Evolutionary conservation across 2,329 filamentous ascomycete genomes (phyloP).

Genomic region (Orbilia ellipsospora): DNA sequence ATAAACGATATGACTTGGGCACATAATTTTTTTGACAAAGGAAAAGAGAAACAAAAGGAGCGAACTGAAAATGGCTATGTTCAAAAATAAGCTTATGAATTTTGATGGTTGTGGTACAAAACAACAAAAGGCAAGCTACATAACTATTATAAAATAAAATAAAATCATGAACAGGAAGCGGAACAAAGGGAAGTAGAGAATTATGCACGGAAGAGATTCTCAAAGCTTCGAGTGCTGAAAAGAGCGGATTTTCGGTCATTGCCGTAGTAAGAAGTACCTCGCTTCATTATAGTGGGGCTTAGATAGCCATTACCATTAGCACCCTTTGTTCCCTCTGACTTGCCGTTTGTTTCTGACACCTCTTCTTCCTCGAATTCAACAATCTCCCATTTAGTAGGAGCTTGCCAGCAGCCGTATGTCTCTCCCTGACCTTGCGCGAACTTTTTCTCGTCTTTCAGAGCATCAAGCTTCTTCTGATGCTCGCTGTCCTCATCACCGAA

Average conservation of each 20-base stretch:
- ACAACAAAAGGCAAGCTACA: not conserved
- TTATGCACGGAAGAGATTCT: constrained; percentile 31
- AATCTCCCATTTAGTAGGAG: constrained; percentile 30
- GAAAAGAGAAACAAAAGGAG: not conserved
- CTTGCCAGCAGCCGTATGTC: constrained; percentile 27
- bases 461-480: constrained; percentile 22
- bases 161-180: not conserved
- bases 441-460: constrained; percentile 11
- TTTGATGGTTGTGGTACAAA: not conserved
- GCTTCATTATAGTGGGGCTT: constrained; percentile 22
- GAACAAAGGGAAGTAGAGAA: not conserved
- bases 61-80: not conserved
- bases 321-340: constrained; percentile 13
- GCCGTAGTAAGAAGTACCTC: constrained; percentile 40
- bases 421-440: constrained; percentile 6
- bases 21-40: constrained; percentile 4
- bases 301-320: constrained; percentile 23
- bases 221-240: constrained; percentile 35
- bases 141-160: not conserved
- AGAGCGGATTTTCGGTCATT: constrained; percentile 42
- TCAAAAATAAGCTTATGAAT: not conserved
- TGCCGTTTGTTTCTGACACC: constrained; percentile 1
- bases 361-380: constrained; percentile 19
- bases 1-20: not conserved
- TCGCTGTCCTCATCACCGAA: constrained; percentile 18